Evolutionary conservation across 2,329 filamentous ascomycete species (phyloP).

Genomic region (Ampelomyces quisqualis): DNA sequence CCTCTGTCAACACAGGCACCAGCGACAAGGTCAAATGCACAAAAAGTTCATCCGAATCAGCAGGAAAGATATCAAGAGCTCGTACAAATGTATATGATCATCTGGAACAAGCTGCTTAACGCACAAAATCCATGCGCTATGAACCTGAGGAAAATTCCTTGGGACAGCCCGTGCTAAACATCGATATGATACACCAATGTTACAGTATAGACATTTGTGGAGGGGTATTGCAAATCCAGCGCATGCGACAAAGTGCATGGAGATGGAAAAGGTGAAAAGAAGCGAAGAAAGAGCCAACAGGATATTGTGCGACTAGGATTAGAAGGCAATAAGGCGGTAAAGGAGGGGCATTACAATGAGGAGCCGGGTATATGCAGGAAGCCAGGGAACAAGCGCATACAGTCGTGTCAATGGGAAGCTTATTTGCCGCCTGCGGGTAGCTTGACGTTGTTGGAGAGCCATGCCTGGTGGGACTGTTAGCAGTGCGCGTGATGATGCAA

Average conservation of each 20-base stretch:
- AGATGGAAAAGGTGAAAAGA: constrained; percentile 7
- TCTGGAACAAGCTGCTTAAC: constrained; percentile 11
- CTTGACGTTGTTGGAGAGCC: constrained; percentile 56
- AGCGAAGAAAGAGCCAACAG: constrained; percentile 3
- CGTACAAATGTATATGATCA: constrained; percentile 27
- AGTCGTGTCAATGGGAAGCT: constrained; percentile 36
- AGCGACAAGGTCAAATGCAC: neutral
- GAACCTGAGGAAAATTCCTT: neutral
- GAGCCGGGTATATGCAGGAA: constrained; percentile 44
- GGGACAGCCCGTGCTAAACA: neutral
- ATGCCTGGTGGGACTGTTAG: constrained; percentile 40
- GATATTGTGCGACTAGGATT: constrained; percentile 17
- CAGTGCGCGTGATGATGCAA: neutral
- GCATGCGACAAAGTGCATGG: too few relatives aligned
- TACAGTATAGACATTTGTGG: constrained; percentile 3
- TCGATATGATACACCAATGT: constrained; percentile 5
- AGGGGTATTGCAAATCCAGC: too few relatives aligned
- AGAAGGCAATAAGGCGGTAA: constrained; percentile 23
- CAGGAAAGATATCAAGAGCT: constrained; percentile 4
- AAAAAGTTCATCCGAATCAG: too few relatives aligned
- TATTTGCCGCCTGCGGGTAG: constrained; percentile 43
- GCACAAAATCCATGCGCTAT: constrained; percentile 6
- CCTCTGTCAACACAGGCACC: too few relatives aligned
- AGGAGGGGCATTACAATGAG: constrained; percentile 25
- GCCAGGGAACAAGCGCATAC: constrained; percentile 29